Percentiles rank a stretch among this genome's conserved stretches.
Conservation (phyloP, 2,329 filamentous ascomycete genomes). For the Paecilomyces dactylethromorphus region DNA sequence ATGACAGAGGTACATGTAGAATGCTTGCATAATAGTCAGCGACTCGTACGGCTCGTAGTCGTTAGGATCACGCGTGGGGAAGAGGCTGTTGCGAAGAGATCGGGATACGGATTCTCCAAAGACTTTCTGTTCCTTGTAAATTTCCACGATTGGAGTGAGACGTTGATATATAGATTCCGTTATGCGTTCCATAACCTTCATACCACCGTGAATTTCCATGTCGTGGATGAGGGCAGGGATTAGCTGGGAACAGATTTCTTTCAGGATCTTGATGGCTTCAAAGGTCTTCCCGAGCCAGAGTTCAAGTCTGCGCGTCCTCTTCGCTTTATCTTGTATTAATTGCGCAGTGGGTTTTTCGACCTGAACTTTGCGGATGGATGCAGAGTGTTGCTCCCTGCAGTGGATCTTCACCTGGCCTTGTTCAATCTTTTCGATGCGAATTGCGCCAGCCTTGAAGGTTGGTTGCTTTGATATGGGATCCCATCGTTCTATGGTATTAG, state of each 20-base stretch:
- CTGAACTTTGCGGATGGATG: constrained; percentile 11
- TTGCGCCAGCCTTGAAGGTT: constrained; percentile 29
- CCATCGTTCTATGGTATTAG: constrained; percentile 16
- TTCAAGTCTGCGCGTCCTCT: constrained; percentile 21
- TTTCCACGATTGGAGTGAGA: constrained; percentile 16
- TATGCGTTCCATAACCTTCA: constrained; percentile 20
- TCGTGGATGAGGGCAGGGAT: constrained; percentile 9
- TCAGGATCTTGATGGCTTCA: constrained; percentile 12
- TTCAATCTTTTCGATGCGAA: constrained; percentile 24
- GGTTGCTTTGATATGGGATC: constrained; percentile 34
- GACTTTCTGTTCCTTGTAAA: constrained; percentile 19
- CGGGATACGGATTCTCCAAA: constrained; percentile 14
- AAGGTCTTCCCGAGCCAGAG: constrained; percentile 28
- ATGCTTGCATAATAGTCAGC: constrained; percentile 20
- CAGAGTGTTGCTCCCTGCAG: constrained; percentile 17
- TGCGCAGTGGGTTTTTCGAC: background rate
- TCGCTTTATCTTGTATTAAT: constrained; percentile 4
- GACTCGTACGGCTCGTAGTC: constrained; percentile 15
- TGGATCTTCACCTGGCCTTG: constrained; percentile 10
- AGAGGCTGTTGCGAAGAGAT: constrained; percentile 19
- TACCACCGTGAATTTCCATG: constrained; percentile 23
- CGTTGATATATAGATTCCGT: constrained; percentile 11
- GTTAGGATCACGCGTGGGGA: constrained; percentile 12
- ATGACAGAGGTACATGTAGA: constrained; percentile 26
- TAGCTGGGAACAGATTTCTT: constrained; percentile 2